Evolutionary conservation across 495 filamentous ascomycete genomes (phyloP).

Genomic region (Podospora pseudocomata): DNA sequence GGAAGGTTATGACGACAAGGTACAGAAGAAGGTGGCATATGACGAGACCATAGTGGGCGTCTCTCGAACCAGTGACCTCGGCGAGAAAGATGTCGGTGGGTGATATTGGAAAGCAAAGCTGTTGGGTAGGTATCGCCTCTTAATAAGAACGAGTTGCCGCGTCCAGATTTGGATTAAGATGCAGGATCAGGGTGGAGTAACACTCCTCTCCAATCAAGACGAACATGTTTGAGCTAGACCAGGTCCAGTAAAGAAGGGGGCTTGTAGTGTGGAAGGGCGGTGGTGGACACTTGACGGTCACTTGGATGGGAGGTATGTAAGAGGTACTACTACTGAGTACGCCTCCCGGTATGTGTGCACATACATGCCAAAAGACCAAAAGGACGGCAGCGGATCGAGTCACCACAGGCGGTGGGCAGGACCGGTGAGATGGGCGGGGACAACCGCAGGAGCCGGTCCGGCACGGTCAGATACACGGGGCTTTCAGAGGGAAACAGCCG

Average conservation of each 20-base stretch:
- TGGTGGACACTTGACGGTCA: neutral
- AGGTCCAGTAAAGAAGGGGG: neutral
- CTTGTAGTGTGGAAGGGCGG: neutral
- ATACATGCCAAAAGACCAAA: neutral
- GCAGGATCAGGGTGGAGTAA: conserved; percentile 18
- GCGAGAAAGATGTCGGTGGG: conserved; percentile 9
- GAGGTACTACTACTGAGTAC: neutral
- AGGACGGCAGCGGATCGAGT: neutral
- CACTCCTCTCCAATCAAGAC: conserved; percentile 15
- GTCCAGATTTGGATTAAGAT: conserved; percentile 19
- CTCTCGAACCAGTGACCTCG: neutral
- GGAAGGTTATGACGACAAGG: conserved; percentile 16
- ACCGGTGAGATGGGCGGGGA: neutral
- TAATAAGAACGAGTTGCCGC: conserved; percentile 9
- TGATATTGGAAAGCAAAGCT: neutral
- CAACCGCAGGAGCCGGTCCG: neutral
- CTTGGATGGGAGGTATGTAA: neutral
- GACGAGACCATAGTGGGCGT: conserved; percentile 26
- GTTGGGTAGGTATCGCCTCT: conserved; percentile 14
- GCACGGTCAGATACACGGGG: neutral
- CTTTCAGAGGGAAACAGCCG: neutral
- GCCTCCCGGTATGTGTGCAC: neutral
- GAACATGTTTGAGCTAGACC: conserved; percentile 7
- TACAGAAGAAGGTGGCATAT: conserved; percentile 11
- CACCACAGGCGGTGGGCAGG: neutral